Evolutionary conservation across 2,329 filamentous ascomycete genomes (phyloP).

Genomic region (Zymoseptoria pseudotritici): DNA sequence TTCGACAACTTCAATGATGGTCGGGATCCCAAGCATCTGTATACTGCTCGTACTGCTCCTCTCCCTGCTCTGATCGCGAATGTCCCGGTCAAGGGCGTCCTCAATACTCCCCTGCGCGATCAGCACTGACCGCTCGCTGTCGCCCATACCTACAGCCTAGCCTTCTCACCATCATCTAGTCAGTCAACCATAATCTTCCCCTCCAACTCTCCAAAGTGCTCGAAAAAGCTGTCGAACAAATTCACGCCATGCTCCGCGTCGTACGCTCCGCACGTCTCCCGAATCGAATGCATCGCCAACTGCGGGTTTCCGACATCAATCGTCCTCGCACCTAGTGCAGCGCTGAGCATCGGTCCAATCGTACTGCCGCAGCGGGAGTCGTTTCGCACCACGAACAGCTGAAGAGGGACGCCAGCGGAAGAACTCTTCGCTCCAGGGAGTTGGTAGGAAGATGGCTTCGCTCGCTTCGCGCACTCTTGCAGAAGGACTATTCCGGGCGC

Average conservation of each 20-base stretch:
- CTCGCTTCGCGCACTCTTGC: slow-evolving; percentile 68
- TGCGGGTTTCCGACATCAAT: slow-evolving; percentile 91
- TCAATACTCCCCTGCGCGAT: no score
- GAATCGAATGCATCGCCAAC: slow-evolving; percentile 93
- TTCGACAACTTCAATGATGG: no score
- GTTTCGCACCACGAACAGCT: slow-evolving; percentile 93
- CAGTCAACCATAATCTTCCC: slow-evolving; percentile 76
- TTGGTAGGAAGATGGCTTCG: slow-evolving; percentile 36
- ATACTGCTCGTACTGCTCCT: no score
- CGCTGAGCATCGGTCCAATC: slow-evolving; percentile 93
- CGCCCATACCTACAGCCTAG: slow-evolving; percentile 3
- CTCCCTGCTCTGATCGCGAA: no score
- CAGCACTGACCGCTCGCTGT: no score
- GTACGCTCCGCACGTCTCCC: slow-evolving; percentile 81
- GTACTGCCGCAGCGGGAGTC: slow-evolving; percentile 92
- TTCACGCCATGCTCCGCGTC: slow-evolving; percentile 82
- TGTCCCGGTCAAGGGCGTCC: no score
- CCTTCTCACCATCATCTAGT: slow-evolving; percentile 14
- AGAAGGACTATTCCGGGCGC: slow-evolving; percentile 88
- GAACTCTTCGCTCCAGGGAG: slow-evolving; percentile 35
- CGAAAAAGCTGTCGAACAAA: slow-evolving; percentile 81
- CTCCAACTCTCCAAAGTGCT: slow-evolving; percentile 75
- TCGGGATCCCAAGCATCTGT: no score
- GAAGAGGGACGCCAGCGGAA: slow-evolving; percentile 69
- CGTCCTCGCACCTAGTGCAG: slow-evolving; percentile 77